Evolutionary conservation across 257 asterid genomes (phyloP).

Genomic region (Coffea eugenioides): DNA sequence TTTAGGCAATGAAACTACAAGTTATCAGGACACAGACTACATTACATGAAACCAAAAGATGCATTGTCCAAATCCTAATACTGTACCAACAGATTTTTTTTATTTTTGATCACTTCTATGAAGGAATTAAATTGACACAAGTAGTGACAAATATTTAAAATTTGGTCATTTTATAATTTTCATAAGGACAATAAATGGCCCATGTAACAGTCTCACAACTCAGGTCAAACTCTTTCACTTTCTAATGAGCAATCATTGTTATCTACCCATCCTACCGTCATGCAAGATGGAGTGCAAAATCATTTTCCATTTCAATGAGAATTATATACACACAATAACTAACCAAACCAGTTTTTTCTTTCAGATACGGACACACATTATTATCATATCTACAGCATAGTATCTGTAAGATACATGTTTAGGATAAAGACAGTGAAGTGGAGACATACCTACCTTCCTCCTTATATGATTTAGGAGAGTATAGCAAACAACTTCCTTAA

Average conservation of each 20-base stretch:
- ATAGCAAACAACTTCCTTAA: neutral
- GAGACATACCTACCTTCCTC: neutral
- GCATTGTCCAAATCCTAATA: neutral
- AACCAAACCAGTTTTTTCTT: neutral
- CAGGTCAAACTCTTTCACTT: neutral
- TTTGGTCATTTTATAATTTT: neutral
- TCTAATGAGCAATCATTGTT: neutral
- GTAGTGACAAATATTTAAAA: neutral
- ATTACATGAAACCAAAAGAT: neutral
- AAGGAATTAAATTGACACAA: neutral
- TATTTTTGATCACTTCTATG: neutral
- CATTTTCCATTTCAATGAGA: too few relatives aligned
- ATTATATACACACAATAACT: too few relatives aligned
- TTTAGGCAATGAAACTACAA: neutral
- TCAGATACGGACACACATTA: neutral
- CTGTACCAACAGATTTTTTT: neutral
- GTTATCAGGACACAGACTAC: neutral
- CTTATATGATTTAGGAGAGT: neutral
- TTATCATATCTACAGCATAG: neutral
- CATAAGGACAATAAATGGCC: neutral
- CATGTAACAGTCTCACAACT: neutral
- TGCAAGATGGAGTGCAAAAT: neutral
- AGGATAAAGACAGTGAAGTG: neutral
- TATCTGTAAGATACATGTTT: neutral
- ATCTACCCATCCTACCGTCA: neutral